Conservation (phyloP, 1,284 basidiomycete genomes). For the Fistulinella cinereoalba region DNA sequence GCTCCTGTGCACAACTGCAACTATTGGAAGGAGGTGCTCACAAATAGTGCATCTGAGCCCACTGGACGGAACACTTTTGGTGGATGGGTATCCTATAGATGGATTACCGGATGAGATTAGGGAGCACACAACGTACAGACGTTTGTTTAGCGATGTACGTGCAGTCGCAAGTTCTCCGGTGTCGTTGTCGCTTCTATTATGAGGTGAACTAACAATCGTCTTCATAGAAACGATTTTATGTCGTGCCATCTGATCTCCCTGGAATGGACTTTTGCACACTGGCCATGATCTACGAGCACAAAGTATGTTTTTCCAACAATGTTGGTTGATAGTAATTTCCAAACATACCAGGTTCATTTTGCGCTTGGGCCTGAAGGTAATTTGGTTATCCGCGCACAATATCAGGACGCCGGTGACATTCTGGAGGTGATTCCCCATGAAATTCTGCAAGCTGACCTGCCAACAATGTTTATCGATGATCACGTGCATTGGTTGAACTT, state of each 20-base stretch:
- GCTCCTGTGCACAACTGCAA: neutral
- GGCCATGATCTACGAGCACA: conserved; percentile 19
- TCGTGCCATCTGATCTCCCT: conserved; percentile 33
- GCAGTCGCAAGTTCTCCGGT: too few species aligned
- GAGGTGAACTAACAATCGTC: neutral
- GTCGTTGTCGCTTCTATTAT: neutral
- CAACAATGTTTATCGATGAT: conserved; percentile 31
- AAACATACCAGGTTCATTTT: conserved; percentile 40
- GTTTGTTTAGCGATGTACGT: conserved; percentile 34
- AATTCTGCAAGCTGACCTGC: conserved; percentile 38
- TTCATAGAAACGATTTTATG: conserved; percentile 35
- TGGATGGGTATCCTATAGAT: conserved; percentile 39
- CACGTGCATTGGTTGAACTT: conserved; percentile 43
- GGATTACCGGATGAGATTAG: conserved; percentile 38
- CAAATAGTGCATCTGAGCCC: conserved; percentile 13
- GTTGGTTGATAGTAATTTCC: too few species aligned
- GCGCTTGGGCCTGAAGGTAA: conserved; percentile 18
- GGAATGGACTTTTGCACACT: conserved; percentile 38
- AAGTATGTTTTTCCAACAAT: conserved; percentile 13
- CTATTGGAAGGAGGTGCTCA: neutral
- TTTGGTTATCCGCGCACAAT: conserved; percentile 34
- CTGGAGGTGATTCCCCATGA: conserved; percentile 39
- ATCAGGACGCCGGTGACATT: neutral
- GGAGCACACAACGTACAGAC: conserved; percentile 32
- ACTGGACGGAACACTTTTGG: conserved; percentile 40